Percentiles rank a stretch among this genome's conserved stretches.
These are phyloP conservation scores for Starmerella floris DNA, from an alignment of 805 yeast species.

Conservation along the genomic window DNA sequence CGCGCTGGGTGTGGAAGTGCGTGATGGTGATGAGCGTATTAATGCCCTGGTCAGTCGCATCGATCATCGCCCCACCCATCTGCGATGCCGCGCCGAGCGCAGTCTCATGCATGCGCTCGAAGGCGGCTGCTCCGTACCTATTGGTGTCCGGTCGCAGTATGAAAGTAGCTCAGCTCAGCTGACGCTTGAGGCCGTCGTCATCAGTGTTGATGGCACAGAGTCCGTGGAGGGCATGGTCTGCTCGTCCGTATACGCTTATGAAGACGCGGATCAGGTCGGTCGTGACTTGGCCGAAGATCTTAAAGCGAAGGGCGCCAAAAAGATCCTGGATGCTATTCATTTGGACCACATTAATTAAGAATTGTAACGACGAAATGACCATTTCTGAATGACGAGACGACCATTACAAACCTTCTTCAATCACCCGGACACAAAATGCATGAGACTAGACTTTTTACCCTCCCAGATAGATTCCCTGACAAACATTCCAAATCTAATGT, in stretches of 20 bases:
- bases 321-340: conserved; percentile 66
- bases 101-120: conserved; percentile 74
- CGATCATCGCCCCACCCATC: conserved; percentile 50
- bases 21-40: conserved; percentile 51
- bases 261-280: conserved; percentile 64
- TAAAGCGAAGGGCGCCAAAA: conserved; percentile 66
- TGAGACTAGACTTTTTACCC: neutral
- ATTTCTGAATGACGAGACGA: too few relatives aligned
- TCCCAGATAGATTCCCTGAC: too few relatives aligned
- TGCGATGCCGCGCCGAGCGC: conserved; percentile 79
- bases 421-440: neutral
- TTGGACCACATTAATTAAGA: conserved; percentile 20
- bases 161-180: conserved; percentile 37
- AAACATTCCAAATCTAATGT: too few relatives aligned
- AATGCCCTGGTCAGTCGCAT: conserved; percentile 47
- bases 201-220: conserved; percentile 68
- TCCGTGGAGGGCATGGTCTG: conserved; percentile 45
- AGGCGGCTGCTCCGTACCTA: conserved; percentile 97
- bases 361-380: too few relatives aligned
- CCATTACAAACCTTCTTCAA: too few relatives aligned
- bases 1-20: conserved; percentile 84
- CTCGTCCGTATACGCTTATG: conserved; percentile 31
- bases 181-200: conserved; percentile 55
- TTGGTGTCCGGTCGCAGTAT: conserved; percentile 65
- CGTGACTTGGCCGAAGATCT: conserved; percentile 50